Conservation (phyloP, 176 grass and related monocot genomes). For the Thalia dealbata region DNA sequence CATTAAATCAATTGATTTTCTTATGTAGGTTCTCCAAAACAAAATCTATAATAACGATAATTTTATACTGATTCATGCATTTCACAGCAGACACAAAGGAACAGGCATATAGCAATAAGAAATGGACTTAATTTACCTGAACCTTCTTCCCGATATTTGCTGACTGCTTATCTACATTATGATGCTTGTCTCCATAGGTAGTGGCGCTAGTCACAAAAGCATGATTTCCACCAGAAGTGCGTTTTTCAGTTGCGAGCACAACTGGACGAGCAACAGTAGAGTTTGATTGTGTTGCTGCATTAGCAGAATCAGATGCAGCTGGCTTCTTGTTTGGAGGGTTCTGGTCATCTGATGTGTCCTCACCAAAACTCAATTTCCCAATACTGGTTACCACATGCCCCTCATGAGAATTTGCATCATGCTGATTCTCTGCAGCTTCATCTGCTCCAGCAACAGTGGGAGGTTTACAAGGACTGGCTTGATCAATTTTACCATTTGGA, state of each 20-base stretch:
- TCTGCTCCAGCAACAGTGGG: not conserved
- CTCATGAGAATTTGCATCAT: constrained; percentile 9
- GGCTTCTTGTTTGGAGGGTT: constrained; percentile 28
- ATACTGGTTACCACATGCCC: not conserved
- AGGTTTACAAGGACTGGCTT: not conserved
- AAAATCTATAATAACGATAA: not conserved
- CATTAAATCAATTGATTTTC: not conserved
- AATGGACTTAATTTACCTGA: constrained; percentile 20
- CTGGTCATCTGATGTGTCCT: constrained; percentile 20
- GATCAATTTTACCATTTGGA: constrained; percentile 29
- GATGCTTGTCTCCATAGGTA: constrained; percentile 24
- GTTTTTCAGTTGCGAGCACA: constrained; percentile 28
- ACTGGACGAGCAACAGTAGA: constrained; percentile 16
- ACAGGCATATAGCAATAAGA: not conserved
- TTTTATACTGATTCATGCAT: not conserved
- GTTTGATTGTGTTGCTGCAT: constrained; percentile 17
- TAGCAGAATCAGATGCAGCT: constrained; percentile 22
- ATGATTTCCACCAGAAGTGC: not conserved
- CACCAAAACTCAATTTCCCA: constrained; percentile 18
- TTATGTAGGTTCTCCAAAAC: not conserved
- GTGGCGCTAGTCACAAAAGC: constrained; percentile 3
- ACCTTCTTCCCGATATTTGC: constrained; percentile 25
- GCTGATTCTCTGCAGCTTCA: not conserved
- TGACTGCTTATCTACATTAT: constrained; percentile 20
- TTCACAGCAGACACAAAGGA: not conserved